Conservation (phyloP, 768 basidiomycete species). For the Trametes meyenii region DNA sequence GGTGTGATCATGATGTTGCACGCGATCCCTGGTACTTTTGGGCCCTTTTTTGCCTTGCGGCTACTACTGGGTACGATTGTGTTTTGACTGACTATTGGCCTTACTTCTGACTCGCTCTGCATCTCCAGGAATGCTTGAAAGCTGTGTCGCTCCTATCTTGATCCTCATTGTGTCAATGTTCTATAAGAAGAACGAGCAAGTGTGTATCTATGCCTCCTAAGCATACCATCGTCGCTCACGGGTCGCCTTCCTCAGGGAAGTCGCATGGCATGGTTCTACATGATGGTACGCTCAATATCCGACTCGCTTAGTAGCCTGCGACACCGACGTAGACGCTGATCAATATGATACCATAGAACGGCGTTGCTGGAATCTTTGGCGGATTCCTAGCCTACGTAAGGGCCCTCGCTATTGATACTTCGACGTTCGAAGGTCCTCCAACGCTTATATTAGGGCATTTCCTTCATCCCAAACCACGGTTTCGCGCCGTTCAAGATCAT, state of each 20-base stretch:
- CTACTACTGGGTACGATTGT: conserved; percentile 53
- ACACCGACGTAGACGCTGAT: too few relatives aligned
- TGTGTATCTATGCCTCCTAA: conserved; percentile 8
- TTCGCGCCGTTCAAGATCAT: conserved; percentile 62
- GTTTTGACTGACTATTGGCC: neutral
- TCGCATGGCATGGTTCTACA: conserved; percentile 70
- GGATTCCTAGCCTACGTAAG: conserved; percentile 60
- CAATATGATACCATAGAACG: conserved; percentile 16
- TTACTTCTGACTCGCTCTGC: neutral
- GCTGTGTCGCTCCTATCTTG: conserved; percentile 64
- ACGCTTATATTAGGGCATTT: conserved; percentile 17
- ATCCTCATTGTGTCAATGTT: conserved; percentile 69
- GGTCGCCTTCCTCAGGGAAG: conserved; percentile 41
- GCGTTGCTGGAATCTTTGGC: conserved; percentile 46
- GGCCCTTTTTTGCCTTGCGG: conserved; percentile 64
- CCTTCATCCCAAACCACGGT: conserved; percentile 32
- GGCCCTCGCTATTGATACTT: neutral
- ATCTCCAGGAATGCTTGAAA: conserved; percentile 64
- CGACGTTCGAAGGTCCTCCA: neutral
- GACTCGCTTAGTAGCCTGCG: too few relatives aligned
- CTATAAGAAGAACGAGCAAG: conserved; percentile 71
- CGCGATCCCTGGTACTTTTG: conserved; percentile 56
- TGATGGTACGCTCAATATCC: conserved; percentile 54
- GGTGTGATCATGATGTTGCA: conserved; percentile 63
- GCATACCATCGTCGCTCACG: neutral